Evolutionary conservation across 164 flowering plant species (phyloP).

Genomic region (Hamamelis virginiana): DNA sequence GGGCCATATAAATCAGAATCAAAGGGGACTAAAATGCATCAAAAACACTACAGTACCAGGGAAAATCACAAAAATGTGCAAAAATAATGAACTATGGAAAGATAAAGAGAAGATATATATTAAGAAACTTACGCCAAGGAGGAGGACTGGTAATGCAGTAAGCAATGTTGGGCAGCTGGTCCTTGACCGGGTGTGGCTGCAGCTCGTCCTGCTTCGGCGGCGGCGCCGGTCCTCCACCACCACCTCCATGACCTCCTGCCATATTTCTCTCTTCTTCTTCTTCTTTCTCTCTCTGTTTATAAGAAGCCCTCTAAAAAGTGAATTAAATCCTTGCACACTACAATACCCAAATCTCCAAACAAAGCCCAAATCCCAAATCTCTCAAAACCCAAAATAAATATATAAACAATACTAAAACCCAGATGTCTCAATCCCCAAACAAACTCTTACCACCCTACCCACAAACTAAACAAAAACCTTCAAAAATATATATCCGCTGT

Average conservation of each 20-base stretch:
- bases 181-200: conserved; percentile 72
- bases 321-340: conserved; percentile 9
- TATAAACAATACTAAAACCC: conserved; percentile 13
- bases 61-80: neutral
- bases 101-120: neutral
- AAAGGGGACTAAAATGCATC: too few relatives aligned
- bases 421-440: conserved; percentile 20
- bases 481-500: neutral
- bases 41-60: neutral
- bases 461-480: neutral
- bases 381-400: conserved; percentile 8
- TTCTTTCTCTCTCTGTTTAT: conserved; percentile 12
- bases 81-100: conserved; percentile 4
- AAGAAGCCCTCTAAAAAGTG: neutral
- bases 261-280: conserved; percentile 20
- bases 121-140: conserved; percentile 70
- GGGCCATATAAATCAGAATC: too few relatives aligned
- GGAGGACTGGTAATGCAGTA: conserved; percentile 85
- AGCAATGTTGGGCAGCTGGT: conserved; percentile 66
- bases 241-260: conserved; percentile 40
- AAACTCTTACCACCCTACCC: neutral
- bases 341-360: conserved; percentile 12
- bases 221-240: conserved; percentile 60
- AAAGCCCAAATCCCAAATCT: conserved; percentile 20
- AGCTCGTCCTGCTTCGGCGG: conserved; percentile 66